Evolutionary conservation across 345 rosid genomes (phyloP), one percentile per base, ranked within the genome.

Genomic region (Carallia pectinifolia): DNA sequence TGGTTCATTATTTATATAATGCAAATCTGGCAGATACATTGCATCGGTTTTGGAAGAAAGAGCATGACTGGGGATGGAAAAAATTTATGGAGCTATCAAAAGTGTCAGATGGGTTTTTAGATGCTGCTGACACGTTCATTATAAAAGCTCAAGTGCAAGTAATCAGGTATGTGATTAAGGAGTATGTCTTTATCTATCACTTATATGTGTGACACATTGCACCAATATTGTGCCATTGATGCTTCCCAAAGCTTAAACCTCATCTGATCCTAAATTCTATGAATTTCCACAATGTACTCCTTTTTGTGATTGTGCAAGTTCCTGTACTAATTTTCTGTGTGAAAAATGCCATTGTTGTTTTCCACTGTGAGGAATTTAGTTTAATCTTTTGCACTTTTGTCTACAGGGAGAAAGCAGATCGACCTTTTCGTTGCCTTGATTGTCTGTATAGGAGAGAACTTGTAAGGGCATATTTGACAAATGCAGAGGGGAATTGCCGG

Each of bases 141-240:
- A 91, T 94, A 84, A 91, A 88, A 79, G 97, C 97, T 81, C 96
- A 91, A 85, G 97, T 94, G 71, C 98, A 94, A 77, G 97, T 94
- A 69, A 90, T 94, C 78, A 90, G 98, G 98, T 90, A 61, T 12
- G 50, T 44, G 50, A 44, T 44, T 44, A 10, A 44, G 50, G 50
- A 44, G 50, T 44, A 12, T 44, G 50, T 9, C 12, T 50, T 47
- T 66, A 27, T 60, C 53, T 48, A n/a, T 33, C 33, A 47, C 31
- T 58, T 19, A 31, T 58, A 66, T 61, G 59, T 72, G 65, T 31
- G 39, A 10, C 44, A 53, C 7, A 15, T 58, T 61, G 40, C 40
- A n/a, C 50, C 50, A 44, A 5, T 16, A 1, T 50, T 36, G 30
- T 58, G 13, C 38, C 53, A 33, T 5, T 33, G 7, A 37, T 37